These are phyloP conservation scores for Solanum hybrid DNA, from an alignment of 305 asterid genomes.

Conservation along the genomic window DNA sequence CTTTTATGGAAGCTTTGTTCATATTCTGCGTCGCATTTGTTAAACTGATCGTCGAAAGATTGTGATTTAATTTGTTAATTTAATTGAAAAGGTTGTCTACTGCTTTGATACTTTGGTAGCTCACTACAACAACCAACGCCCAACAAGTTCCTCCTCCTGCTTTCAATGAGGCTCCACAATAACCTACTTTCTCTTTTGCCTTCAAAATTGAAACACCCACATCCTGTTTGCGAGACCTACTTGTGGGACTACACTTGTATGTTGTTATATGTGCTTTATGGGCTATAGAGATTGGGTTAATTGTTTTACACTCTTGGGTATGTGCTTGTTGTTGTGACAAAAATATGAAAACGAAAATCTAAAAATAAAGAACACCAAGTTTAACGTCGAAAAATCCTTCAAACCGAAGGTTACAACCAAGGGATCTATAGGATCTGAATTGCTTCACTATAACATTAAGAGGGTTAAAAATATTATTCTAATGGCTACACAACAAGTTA, in stretches of 20 bases:
- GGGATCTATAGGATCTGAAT: background rate
- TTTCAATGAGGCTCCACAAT: conserved; percentile 87
- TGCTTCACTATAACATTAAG: background rate
- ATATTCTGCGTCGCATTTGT: background rate
- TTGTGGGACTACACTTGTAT: background rate
- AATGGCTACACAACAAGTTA: background rate
- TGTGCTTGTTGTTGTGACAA: background rate
- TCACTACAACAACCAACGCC: conserved; percentile 49
- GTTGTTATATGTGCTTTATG: background rate
- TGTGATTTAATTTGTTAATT: background rate
- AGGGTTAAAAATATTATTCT: background rate
- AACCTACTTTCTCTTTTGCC: background rate
- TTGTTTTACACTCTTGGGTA: background rate
- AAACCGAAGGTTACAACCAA: background rate
- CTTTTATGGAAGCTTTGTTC: background rate
- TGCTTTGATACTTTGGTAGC: conserved; percentile 92
- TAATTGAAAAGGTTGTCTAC: conserved; percentile 46
- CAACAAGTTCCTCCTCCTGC: conserved; percentile 74
- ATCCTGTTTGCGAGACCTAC: background rate
- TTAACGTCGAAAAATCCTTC: background rate
- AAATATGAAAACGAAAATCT: no score
- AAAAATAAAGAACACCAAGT: background rate
- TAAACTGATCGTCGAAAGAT: background rate
- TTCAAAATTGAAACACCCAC: background rate
- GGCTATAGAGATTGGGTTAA: background rate